Percentiles rank a stretch among this genome's conserved stretches.
These are phyloP conservation scores for Erigeron canadensis DNA, from an alignment of 129 eudicot genomes.

Conservation along the genomic window DNA sequence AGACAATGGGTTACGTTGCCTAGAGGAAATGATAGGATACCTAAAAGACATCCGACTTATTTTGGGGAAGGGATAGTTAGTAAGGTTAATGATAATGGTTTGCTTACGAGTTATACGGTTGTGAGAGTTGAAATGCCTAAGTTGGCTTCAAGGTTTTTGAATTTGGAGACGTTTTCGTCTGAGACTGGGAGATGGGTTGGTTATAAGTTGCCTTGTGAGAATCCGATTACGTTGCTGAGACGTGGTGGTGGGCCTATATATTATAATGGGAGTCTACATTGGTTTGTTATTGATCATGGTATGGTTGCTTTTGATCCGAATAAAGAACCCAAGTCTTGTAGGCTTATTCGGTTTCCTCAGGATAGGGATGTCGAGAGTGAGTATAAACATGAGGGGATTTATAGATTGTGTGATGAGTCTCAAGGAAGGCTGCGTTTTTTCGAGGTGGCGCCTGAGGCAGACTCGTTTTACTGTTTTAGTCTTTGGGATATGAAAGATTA, in stretches of 20 bases:
- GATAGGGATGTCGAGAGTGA: slow-evolving; percentile 38
- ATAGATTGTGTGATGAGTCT: slow-evolving; percentile 44
- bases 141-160: slow-evolving; percentile 14
- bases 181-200: slow-evolving; percentile 50
- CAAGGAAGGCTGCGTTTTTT: slow-evolving; percentile 44
- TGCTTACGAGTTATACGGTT: slow-evolving; percentile 40
- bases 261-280: slow-evolving; percentile 42
- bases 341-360: slow-evolving; percentile 36
- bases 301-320: slow-evolving; percentile 54
- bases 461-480: slow-evolving; percentile 37
- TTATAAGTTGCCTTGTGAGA: slow-evolving; percentile 28
- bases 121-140: slow-evolving; percentile 40
- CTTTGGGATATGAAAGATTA: slow-evolving; percentile 52
- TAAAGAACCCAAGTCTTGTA: slow-evolving; percentile 18
- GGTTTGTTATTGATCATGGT: slow-evolving; percentile 50
- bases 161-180: slow-evolving; percentile 45
- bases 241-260: slow-evolving; percentile 51
- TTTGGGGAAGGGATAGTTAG: slow-evolving; percentile 54
- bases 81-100: slow-evolving; percentile 34
- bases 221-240: slow-evolving; percentile 35
- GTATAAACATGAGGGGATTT: slow-evolving; percentile 41
- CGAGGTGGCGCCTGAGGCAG: slow-evolving; percentile 34
- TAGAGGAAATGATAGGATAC: slow-evolving; percentile 28
- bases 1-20: slow-evolving; percentile 50
- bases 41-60: slow-evolving; percentile 40